Base-by-base conservation (phyloP, 495 filamentous ascomycete genomes). In the Parmelia sp. region DNA sequence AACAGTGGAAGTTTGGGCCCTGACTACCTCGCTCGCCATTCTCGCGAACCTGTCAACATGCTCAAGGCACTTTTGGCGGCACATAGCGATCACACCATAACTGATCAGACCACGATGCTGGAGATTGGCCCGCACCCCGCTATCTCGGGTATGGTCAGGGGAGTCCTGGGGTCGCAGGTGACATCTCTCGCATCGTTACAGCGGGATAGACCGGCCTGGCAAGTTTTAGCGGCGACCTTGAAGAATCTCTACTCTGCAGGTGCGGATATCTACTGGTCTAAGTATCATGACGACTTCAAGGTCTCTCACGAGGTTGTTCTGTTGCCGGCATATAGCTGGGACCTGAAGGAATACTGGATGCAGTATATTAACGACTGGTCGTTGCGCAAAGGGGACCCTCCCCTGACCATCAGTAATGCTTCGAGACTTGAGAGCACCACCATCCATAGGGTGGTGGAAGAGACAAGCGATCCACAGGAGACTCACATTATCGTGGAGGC, bases 271-370 rank as follows among this genome's bases (percentile, higher is more conserved):
- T 72, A 83, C 72, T 90, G 86, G 84, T 78, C 79, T 61, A 84
- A 87, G 69, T 80, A 73, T 66, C 78, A 81, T 67, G 73, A 77
- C 17, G 82, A 86, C 69, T 90, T 86, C 69, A 66, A 71, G 35
- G 35, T 10, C 35, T 36, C 35, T 29, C 78, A 83, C 12, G 73
- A 77, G n/a, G 74, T 88, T n/a, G 68, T 90, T 1, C 71, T 80
- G 17, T 79, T 90, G 3, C 88, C 88, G 27, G 71, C 80, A 15
- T 91, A 91, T 65, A 78, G 78, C 2, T 91, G 83, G 71, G 86
- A 91, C 55, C 71, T 82, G 14, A 89, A 88, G 74, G 79, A 84
- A 65, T 89, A 88, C 74, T 90, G 88, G 88, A 79, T 89, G 37
- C 76, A 83, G 61, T 89, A 89, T 71, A 77, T 76, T 8, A 79